Base-by-base conservation (phyloP, 192 early-diverging fungal genomes). In the Phlyctochytrium arcticum region DNA sequence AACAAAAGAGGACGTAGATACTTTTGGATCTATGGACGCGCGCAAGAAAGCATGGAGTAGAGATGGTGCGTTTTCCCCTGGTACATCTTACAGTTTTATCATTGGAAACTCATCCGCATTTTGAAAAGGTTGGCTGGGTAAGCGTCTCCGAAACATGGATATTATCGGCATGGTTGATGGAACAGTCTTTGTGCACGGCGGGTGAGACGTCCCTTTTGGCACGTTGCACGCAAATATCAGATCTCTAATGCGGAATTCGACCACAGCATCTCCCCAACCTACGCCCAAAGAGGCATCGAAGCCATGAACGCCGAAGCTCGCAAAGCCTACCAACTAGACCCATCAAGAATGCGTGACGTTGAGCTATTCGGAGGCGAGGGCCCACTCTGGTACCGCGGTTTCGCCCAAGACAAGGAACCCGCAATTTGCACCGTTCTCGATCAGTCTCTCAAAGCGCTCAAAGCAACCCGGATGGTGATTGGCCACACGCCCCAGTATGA, bases 391-490 rank as follows among this genome's bases (percentile, higher is more conserved):
- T 88, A 85, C 61, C 50, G 86, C 29, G 86, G 82, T 0, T 88
- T 83, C 65, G 86, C 84, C 0, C 37, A 69, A 36, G 78, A 85
- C 12, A 57, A 58, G 17, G 84, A 86, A 42, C 42, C 56, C 3
- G 51, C 37, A 2, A 76, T 78, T 8, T 88, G 86, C 54, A 24
- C 32, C 17, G 9, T 73, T 33, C 60, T 88, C 34, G 66, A 76
- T 4, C 29, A 67, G 21, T 78, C 86, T 0, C 53, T 88, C 4
- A 63, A 69, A 27, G 27, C 60, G 24, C 48, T 88, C 70, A 69
- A 74, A 36, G 87, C 83, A 1, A 83, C 81, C 54, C 75, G 88
- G 5, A 83, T 91, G 75, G 80, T 91, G 17, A 72, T 89, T 12
- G 89, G 88, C 19, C 88, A 89, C 48, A 89, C 87, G 0, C 75